phyloP scores from a whole-genome alignment of 257 asterid species.

The Jasminum sambac region DNA sequence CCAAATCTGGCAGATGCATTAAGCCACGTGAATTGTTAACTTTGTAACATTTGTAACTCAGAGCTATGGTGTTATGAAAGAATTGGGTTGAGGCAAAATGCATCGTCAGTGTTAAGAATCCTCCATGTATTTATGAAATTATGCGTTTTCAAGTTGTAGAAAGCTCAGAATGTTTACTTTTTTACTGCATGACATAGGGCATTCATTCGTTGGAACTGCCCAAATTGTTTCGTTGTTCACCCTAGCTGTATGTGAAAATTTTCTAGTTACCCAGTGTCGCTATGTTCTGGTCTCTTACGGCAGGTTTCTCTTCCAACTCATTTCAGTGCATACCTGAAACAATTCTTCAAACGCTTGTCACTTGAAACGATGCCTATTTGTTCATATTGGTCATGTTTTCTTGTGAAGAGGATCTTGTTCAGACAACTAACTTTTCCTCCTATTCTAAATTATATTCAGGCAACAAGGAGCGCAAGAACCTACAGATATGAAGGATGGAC shows the following conservation, averaged over 20 bases:
- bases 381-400: slow-evolving; percentile 11
- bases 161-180: background rate
- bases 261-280: background rate
- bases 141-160: background rate
- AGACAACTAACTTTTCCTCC: slow-evolving; percentile 22
- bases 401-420: slow-evolving; percentile 21
- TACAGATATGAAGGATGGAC: slow-evolving; percentile 70
- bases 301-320: background rate
- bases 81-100: background rate
- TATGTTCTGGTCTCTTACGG: background rate
- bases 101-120: background rate
- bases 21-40: background rate
- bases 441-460: slow-evolving; percentile 41
- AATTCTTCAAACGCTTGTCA: background rate
- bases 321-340: slow-evolving; percentile 10
- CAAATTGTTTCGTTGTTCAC: background rate
- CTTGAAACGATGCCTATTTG: slow-evolving; percentile 9
- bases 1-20: background rate
- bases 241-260: background rate
- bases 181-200: background rate
- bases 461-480: slow-evolving; percentile 62
- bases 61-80: background rate
- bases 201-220: background rate
- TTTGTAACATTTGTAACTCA: background rate
- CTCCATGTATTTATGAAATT: background rate